Evolutionary conservation across 768 basidiomycete genomes (phyloP), one percentile per base, ranked within the genome.

Genomic region (Lactarius vividus): DNA sequence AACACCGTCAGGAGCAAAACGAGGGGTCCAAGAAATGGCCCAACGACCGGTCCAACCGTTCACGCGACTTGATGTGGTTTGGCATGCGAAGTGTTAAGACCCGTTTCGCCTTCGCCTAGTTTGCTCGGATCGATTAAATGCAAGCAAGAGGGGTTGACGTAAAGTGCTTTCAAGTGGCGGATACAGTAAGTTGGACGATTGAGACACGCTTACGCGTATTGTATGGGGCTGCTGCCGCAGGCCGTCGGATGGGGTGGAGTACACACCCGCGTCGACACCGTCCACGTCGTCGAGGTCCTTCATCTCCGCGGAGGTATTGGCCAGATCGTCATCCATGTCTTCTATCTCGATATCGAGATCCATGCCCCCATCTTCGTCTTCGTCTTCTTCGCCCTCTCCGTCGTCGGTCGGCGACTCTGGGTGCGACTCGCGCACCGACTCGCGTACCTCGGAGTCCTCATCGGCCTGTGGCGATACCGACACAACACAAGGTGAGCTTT

Each of bases 301-400:
- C 1, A 57, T 66, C 49, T 62, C 65, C 10, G 39, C 65, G 1
- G 65, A 62, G 11, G 65, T 66, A 40, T 66, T 66, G 20, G 33
- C 67, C 8, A 59, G 13, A 29, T 69, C 57, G 28, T 69, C 67
- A 10, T 63, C 68, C 49, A 68, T 68, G 40, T 65, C 69, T 40
- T 69, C 69, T 20, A 69, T 42, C 33, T 84, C 84, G 20, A 37
- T 60, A 8, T 85, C 83, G 29, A 79, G 78, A 54, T 84, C 79
- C 7, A 78, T 74, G n/a, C 72, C 76, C 6, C 79, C 79, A 74
- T 81, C 75, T 61, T 84, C 82, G 53, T 88, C 82, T 79, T 90
- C 83, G 73, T 89, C 88, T 52, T 89, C 77, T 70, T 86, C 84
- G 52, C 78, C 73, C 1, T 68, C 71, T 3, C 71, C 73, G 53